phyloP scores from a whole-genome alignment of 176 grass and related monocot species.

The Oryza rufipogon region DNA sequence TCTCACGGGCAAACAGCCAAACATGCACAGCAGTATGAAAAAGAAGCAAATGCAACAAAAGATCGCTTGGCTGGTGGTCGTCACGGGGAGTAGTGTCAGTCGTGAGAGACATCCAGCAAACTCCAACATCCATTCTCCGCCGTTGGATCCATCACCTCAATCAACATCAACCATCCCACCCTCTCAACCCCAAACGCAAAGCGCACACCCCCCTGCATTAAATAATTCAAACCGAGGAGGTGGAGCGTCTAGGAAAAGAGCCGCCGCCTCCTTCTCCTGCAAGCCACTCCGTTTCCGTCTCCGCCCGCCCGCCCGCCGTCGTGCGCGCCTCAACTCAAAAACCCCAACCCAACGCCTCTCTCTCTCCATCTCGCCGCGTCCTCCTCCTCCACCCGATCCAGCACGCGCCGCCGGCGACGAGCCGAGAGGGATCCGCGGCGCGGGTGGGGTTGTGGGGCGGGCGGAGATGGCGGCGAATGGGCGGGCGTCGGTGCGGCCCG shows the following conservation, averaged over 20 bases:
- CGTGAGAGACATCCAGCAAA: neutral
- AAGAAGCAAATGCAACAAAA: neutral
- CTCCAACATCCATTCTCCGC: neutral
- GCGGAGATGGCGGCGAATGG: constrained; percentile 39
- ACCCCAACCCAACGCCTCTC: neutral
- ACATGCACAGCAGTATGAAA: neutral
- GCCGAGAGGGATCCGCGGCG: constrained; percentile 7
- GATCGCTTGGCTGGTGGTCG: neutral
- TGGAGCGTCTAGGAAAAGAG: neutral
- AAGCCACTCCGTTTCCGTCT: neutral
- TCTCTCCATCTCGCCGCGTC: no score
- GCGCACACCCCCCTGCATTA: neutral
- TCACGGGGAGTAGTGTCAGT: neutral
- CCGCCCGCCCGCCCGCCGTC: neutral
- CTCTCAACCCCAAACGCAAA: neutral
- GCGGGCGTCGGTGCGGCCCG: constrained; percentile 27
- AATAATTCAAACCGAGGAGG: neutral
- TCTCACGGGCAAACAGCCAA: no score
- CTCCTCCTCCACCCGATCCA: neutral
- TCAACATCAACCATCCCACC: neutral
- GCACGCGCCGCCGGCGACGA: neutral
- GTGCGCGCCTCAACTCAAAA: constrained; percentile 63
- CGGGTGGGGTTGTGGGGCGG: no score
- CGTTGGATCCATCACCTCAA: neutral
- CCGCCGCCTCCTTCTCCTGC: constrained; percentile 29